Evolutionary conservation across 2,329 filamentous ascomycete species (phyloP).

Genomic region (Tolypocladium tropicale): DNA sequence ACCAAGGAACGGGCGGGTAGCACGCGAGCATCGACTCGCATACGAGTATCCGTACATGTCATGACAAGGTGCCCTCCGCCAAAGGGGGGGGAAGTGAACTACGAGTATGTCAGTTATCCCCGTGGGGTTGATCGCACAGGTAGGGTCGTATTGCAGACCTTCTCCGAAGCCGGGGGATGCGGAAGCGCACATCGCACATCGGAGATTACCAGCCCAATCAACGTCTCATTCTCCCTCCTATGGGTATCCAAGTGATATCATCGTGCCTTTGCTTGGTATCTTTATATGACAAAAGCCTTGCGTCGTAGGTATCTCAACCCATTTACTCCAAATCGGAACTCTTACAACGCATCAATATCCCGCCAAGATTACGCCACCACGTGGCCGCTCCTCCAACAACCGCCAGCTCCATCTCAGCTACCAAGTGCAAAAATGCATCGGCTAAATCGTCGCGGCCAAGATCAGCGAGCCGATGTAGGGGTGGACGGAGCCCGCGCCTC

Average conservation of each 20-base stretch:
- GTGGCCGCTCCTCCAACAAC: not conserved
- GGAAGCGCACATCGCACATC: too few species aligned
- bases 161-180: too few species aligned
- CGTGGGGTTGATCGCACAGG: too few species aligned
- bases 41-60: too few species aligned
- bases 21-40: too few species aligned
- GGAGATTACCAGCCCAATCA: not conserved
- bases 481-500: conserved; percentile 11
- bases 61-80: too few species aligned
- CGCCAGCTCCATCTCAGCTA: not conserved
- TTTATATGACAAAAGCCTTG: not conserved
- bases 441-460: not conserved
- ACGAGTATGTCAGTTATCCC: too few species aligned
- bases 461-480: not conserved
- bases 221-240: not conserved
- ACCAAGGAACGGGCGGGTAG: not conserved
- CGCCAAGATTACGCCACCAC: not conserved
- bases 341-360: not conserved
- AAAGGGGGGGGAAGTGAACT: too few species aligned
- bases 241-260: not conserved
- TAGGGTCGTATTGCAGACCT: too few species aligned
- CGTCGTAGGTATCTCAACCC: not conserved
- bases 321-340: not conserved
- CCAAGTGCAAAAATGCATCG: not conserved
- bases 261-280: not conserved